These are phyloP conservation scores for Xylaria polymorpha DNA, from an alignment of 2,329 filamentous ascomycete species.

Conservation along the genomic window DNA sequence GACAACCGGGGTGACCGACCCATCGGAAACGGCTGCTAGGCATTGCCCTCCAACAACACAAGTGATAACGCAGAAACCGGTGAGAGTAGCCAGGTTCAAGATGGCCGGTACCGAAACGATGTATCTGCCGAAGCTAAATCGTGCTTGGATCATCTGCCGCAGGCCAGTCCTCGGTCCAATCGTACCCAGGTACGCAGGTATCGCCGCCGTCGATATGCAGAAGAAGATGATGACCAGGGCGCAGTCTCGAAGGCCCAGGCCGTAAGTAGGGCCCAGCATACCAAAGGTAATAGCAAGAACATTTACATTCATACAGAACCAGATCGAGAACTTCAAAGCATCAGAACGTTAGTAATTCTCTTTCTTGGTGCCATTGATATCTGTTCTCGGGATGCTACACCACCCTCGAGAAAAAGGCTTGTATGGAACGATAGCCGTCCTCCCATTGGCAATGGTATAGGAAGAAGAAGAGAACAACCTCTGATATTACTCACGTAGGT, in stretches of 20 bases:
- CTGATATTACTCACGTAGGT: conserved; percentile 46
- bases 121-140: conserved; percentile 70
- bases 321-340: conserved; percentile 31
- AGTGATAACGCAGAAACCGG: conserved; percentile 71
- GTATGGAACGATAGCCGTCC: neutral
- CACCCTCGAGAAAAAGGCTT: neutral
- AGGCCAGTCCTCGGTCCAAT: conserved; percentile 71
- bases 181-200: conserved; percentile 67
- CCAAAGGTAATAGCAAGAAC: conserved; percentile 67
- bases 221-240: conserved; percentile 73
- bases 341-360: conserved; percentile 12
- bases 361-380: neutral
- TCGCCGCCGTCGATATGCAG: conserved; percentile 63
- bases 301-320: conserved; percentile 30
- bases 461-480: conserved; percentile 2
- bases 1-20: conserved; percentile 62
- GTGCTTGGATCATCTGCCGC: conserved; percentile 74
- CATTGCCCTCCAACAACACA: conserved; percentile 70
- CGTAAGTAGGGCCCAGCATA: conserved; percentile 68
- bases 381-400: neutral
- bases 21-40: conserved; percentile 63
- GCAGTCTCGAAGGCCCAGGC: conserved; percentile 66
- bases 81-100: conserved; percentile 70
- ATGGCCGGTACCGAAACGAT: conserved; percentile 68
- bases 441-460: neutral